These are phyloP conservation scores for Neurospora sp. DNA, from an alignment of 495 filamentous ascomycete genomes.

Conservation along the genomic window DNA sequence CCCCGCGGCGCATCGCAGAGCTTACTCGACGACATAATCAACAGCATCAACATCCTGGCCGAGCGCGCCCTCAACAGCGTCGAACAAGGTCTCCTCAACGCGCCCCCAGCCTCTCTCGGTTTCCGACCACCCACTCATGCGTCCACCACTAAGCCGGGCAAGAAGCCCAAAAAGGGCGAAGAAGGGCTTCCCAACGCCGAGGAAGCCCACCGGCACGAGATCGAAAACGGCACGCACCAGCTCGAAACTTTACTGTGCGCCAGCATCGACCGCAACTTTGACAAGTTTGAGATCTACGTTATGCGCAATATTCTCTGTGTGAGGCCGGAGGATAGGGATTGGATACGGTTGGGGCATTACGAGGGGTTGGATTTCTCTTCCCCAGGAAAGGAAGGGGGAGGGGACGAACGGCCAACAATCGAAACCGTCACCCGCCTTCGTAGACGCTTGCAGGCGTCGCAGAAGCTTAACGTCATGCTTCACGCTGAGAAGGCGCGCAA, in stretches of 20 bases:
- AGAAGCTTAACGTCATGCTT: conserved; percentile 66
- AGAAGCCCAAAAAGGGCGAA: background rate
- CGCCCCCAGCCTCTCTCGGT: conserved; percentile 63
- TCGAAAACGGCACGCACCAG: conserved; percentile 84
- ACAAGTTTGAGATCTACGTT: conserved; percentile 89
- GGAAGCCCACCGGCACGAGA: conserved; percentile 55
- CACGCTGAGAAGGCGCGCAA: conserved; percentile 69
- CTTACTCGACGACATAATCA: conserved; percentile 95
- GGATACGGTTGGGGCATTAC: conserved; percentile 80
- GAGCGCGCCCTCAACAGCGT: conserved; percentile 76
- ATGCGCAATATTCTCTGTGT: conserved; percentile 83
- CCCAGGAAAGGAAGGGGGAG: conserved; percentile 2
- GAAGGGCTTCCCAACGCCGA: conserved; percentile 24
- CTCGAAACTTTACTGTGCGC: conserved; percentile 90
- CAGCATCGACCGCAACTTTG: conserved; percentile 92
- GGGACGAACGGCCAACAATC: conserved; percentile 42
- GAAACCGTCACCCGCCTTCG: conserved; percentile 62
- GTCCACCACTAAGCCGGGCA: conserved; percentile 22
- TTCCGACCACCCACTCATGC: conserved; percentile 42
- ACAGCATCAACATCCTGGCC: conserved; percentile 82
- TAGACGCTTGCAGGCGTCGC: conserved; percentile 68
- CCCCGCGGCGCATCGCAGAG: conserved; percentile 39
- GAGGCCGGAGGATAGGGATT: conserved; percentile 55
- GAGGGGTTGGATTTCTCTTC: conserved; percentile 39
- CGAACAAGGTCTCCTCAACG: conserved; percentile 65